Conservation (phyloP, 371 early-diverging fungal genomes). For the Nosema bombycis region DNA sequence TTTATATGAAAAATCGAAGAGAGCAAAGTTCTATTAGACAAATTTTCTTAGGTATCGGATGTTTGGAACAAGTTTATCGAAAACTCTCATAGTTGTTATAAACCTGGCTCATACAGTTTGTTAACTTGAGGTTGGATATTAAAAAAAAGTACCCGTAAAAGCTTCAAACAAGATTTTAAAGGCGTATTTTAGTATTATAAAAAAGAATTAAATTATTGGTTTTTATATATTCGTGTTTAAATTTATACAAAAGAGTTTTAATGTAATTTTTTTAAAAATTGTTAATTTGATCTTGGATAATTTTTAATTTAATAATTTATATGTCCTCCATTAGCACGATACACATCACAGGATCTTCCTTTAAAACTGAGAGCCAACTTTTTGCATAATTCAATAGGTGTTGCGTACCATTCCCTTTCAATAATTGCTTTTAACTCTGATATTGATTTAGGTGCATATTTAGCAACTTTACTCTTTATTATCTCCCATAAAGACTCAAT, state of each 20-base stretch:
- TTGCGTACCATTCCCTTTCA: background rate
- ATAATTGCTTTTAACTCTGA: background rate
- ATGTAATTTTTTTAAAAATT: background rate
- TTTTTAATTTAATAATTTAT: background rate
- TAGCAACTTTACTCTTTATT: background rate
- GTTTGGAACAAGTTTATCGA: no score
- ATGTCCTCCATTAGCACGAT: background rate
- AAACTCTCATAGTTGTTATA: no score
- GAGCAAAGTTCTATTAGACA: no score
- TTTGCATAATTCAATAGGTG: background rate
- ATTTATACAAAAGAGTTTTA: background rate
- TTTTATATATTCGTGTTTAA: no score
- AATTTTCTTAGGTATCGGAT: no score
- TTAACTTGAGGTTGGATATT: no score
- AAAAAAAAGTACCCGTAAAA: no score
- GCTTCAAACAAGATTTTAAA: no score
- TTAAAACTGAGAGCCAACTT: background rate
- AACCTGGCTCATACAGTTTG: no score
- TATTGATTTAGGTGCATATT: background rate
- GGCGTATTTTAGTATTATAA: no score
- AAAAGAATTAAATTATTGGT: no score
- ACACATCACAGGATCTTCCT: background rate
- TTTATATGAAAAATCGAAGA: no score
- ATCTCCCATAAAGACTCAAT: background rate
- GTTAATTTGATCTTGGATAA: background rate